Percentiles rank a stretch among this genome's conserved stretches.
Conservation (phyloP, 176 grass and related monocot genomes). For the Carex kokanica region DNA sequence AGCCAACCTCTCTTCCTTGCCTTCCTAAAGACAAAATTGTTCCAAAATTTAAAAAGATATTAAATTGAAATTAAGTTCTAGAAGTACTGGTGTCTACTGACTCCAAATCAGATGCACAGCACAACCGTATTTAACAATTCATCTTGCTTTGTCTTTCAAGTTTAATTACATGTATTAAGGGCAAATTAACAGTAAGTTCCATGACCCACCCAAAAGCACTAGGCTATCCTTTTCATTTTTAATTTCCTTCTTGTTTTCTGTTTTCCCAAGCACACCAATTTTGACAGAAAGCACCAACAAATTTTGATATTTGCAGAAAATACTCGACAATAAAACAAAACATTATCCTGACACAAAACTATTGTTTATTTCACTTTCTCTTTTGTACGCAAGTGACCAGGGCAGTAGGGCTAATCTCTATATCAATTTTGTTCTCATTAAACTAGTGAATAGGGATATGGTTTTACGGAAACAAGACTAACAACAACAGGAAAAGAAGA, state of each 20-base stretch:
- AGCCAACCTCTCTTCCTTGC: slow-evolving; percentile 41
- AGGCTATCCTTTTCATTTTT: not conserved
- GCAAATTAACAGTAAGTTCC: not conserved
- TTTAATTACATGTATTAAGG: not conserved
- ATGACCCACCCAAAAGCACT: not conserved
- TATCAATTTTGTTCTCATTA: too few relatives aligned
- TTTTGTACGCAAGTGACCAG: not conserved
- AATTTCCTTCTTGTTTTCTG: not conserved
- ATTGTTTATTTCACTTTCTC: not conserved
- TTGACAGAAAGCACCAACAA: not conserved
- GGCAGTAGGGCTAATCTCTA: not conserved
- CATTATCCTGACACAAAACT: not conserved
- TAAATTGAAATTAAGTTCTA: not conserved
- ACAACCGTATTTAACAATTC: not conserved
- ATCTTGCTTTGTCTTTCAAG: not conserved
- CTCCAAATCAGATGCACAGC: not conserved
- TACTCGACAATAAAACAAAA: not conserved
- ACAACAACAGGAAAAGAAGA: not conserved
- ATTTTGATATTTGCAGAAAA: not conserved
- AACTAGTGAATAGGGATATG: too few relatives aligned
- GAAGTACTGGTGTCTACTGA: not conserved
- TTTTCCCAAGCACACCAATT: not conserved
- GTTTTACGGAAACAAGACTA: not conserved
- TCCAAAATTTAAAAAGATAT: not conserved
- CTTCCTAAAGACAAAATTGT: slow-evolving; percentile 6